These are phyloP conservation scores for Fallopia convolvulus DNA, from an alignment of 148 eudicot species.

Conservation along the genomic window DNA sequence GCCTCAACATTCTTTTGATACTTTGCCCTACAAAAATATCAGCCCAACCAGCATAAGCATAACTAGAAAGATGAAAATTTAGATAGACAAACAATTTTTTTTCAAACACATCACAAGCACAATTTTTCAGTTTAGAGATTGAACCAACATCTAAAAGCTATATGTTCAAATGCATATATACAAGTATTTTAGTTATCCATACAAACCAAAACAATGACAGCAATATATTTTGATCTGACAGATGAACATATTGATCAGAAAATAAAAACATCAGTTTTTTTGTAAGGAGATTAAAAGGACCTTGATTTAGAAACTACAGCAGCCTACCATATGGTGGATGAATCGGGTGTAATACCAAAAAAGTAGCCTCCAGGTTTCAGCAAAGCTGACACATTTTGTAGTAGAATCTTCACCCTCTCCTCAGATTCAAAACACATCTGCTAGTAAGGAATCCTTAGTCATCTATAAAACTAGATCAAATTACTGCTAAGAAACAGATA, in stretches of 20 bases:
- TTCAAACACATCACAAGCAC: not conserved
- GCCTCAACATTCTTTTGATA: constrained; percentile 99
- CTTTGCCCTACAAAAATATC: constrained; percentile 57
- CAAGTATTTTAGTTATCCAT: not conserved
- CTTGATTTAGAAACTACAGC: constrained; percentile 10
- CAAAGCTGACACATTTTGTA: constrained; percentile 79
- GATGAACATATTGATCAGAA: not conserved
- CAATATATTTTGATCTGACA: not conserved
- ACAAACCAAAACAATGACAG: not conserved
- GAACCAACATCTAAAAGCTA: not conserved
- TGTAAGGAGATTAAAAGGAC: constrained; percentile 5
- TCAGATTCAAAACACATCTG: constrained; percentile 89
- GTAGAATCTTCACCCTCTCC: constrained; percentile 73
- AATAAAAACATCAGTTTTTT: not conserved
- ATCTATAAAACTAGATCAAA: not conserved
- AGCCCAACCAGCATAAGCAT: not conserved
- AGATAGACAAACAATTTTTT: not conserved
- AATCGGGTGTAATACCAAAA: constrained; percentile 93
- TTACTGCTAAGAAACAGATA: not conserved
- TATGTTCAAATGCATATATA: not conserved
- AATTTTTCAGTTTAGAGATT: not conserved
- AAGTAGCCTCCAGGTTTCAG: constrained; percentile 98
- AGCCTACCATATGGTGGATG: constrained; percentile 96
- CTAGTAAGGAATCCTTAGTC: constrained; percentile 16
- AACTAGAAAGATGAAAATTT: not conserved